Percentiles rank a stretch among this genome's conserved stretches.
Evolutionary conservation across 768 basidiomycete species (phyloP).

Genomic region (Kwoniella sp.): DNA sequence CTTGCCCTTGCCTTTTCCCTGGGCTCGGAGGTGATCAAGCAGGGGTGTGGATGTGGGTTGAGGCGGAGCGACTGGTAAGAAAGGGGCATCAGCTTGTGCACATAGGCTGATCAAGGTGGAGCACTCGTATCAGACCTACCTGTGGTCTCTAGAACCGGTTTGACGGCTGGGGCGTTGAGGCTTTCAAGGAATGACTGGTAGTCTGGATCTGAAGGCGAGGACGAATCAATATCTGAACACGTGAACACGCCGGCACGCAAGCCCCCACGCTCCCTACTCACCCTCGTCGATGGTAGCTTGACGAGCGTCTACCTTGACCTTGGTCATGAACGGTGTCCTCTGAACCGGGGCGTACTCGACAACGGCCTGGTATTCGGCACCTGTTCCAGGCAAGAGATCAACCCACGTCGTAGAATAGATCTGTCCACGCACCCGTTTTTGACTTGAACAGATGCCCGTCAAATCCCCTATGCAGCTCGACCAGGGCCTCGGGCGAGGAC

Average conservation of each 20-base stretch:
- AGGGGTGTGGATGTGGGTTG: conserved; percentile 81
- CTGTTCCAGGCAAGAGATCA: too few relatives aligned
- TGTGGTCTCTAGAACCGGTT: conserved; percentile 53
- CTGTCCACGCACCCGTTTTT: conserved; percentile 67
- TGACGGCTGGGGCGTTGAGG: conserved; percentile 60
- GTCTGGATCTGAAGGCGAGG: conserved; percentile 52
- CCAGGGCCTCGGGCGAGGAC: conserved; percentile 66
- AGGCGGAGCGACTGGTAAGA: too few relatives aligned
- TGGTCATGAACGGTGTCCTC: conserved; percentile 61
- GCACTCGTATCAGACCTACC: too few relatives aligned
- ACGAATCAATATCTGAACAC: too few relatives aligned
- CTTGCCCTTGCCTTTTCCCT: conserved; percentile 54
- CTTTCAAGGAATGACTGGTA: conserved; percentile 63
- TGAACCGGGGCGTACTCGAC: conserved; percentile 94
- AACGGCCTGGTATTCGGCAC: conserved; percentile 78
- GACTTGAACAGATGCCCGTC: conserved; percentile 90
- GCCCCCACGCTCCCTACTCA: conserved; percentile 38
- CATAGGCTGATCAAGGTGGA: too few relatives aligned
- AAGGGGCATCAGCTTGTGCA: too few relatives aligned
- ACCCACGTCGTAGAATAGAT: neutral
- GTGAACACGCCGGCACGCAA: neutral
- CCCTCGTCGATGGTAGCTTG: conserved; percentile 89
- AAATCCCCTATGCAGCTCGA: conserved; percentile 73
- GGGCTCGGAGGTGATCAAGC: conserved; percentile 78
- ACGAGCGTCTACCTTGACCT: conserved; percentile 65